Evolutionary conservation across 495 filamentous ascomycete genomes (phyloP), one percentile per base, ranked within the genome.

Genomic region (Penicillium canariense): DNA sequence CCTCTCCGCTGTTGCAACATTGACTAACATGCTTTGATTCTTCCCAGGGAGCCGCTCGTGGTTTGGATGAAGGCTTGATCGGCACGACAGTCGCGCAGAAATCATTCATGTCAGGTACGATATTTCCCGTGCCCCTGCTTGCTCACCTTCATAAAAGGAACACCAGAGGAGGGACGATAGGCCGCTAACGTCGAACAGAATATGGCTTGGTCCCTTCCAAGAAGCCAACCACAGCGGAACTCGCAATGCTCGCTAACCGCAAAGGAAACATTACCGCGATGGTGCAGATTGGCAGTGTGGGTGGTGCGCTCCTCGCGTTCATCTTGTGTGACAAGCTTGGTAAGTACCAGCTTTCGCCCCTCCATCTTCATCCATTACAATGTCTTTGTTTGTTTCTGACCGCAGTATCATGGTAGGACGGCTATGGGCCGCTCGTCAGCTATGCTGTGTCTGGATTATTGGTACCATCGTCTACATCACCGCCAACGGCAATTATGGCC

Each of bases 41-140:
- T n/a, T n/a, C n/a, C n/a, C n/a, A n/a, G n/a, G n/a, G n/a, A n/a
- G n/a, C n/a, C n/a, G n/a, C n/a, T n/a, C n/a, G n/a, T n/a, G n/a
- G n/a, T n/a, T n/a, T n/a, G n/a, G 84, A 87, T 50, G 83, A 85
- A 56, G 84, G 82, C 17, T 70, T 85, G 26, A 85, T 85, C 61
- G 76, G 61, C 3, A 67, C 48, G 18, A 62, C 60, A 3, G 61
- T 64, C 10, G 61, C 61, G 1, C 48, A 64, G 68, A 34, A 80
- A 27, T 66, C 62, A 60, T 61, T 27, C 17, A 48, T 10, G 43
- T n/a, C n/a, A n/a, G n/a, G n/a, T n/a, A n/a, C n/a, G n/a, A n/a
- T n/a, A n/a, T n/a, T n/a, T n/a, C n/a, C n/a, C n/a, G n/a, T n/a
- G n/a, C n/a, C n/a, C n/a, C n/a, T n/a, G n/a, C n/a, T n/a, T n/a